A percentile compares a stretch with the other conserved stretches of the same genome.
phyloP scores from a whole-genome alignment of 2,329 filamentous ascomycete genomes.

The Colletotrichum cereale region DNA sequence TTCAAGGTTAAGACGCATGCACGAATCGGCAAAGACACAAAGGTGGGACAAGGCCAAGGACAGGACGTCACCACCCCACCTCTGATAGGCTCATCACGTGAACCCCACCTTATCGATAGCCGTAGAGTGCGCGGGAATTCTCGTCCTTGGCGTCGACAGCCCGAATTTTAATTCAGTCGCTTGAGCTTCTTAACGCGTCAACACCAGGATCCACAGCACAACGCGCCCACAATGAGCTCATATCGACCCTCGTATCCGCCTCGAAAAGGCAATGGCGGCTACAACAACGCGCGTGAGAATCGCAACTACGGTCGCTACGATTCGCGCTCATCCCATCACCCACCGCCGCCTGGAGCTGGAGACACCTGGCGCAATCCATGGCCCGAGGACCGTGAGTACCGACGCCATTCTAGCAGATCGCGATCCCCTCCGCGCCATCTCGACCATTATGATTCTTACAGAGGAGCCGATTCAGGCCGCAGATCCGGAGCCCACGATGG shows the following conservation, averaged over 20 bases:
- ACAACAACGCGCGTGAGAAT: constrained; percentile 17
- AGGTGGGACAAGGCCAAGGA: neutral
- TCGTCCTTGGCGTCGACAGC: constrained; percentile 24
- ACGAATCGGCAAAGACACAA: neutral
- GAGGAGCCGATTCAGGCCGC: constrained; percentile 29
- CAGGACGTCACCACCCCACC: constrained; percentile 10
- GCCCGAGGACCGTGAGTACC: constrained; percentile 39
- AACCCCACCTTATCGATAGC: constrained; percentile 21
- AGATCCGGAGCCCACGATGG: constrained; percentile 36
- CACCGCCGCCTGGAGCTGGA: constrained; percentile 24
- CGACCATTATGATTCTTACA: constrained; percentile 34
- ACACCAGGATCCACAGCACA: constrained; percentile 37
- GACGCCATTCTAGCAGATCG: constrained; percentile 25
- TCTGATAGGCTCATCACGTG: constrained; percentile 15
- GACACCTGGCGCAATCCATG: constrained; percentile 33
- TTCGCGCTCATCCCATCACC: constrained; percentile 14
- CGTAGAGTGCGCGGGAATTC: constrained; percentile 29
- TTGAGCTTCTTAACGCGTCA: constrained; percentile 35
- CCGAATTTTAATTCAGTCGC: constrained; percentile 26
- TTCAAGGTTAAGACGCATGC: too few relatives aligned
- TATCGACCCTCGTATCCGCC: constrained; percentile 37
- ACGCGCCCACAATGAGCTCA: constrained; percentile 38
- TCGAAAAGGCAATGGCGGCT: constrained; percentile 17
- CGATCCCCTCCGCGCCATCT: constrained; percentile 28
- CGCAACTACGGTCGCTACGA: constrained; percentile 28